A percentile compares a stretch with the other conserved stretches of the same genome.
phyloP scores from a whole-genome alignment of 2,329 filamentous ascomycete species.

The Scytalidium lignicola region DNA sequence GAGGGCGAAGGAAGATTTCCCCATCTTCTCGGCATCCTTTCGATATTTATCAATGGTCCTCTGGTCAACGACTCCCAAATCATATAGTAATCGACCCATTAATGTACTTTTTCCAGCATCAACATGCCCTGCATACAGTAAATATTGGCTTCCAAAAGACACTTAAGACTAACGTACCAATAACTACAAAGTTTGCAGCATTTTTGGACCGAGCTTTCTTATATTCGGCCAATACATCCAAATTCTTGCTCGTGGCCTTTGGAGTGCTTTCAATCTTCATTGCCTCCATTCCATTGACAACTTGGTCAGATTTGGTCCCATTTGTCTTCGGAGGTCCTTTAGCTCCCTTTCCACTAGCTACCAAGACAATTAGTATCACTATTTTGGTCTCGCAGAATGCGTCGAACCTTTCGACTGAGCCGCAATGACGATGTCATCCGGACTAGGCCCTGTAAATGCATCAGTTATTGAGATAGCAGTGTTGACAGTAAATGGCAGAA shows the following conservation, averaged over 20 bases:
- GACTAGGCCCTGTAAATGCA: slow-evolving; percentile 80
- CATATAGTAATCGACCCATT: slow-evolving; percentile 89
- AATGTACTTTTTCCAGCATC: slow-evolving; percentile 97
- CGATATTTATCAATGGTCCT: slow-evolving; percentile 83
- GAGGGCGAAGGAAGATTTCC: slow-evolving; percentile 91
- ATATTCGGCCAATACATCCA: slow-evolving; percentile 80
- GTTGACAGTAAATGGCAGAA: slow-evolving; percentile 34
- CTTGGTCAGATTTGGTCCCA: slow-evolving; percentile 33
- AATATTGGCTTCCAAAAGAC: slow-evolving; percentile 11
- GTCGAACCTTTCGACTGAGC: slow-evolving; percentile 85
- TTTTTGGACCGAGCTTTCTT: slow-evolving; percentile 71
- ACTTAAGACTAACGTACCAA: slow-evolving; percentile 52
- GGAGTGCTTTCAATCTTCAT: slow-evolving; percentile 47
- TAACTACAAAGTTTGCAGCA: slow-evolving; percentile 85
- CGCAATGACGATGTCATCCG: slow-evolving; percentile 81
- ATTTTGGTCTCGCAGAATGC: slow-evolving; percentile 23
- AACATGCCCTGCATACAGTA: slow-evolving; percentile 65
- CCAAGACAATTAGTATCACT: slow-evolving; percentile 32
- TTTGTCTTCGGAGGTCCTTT: slow-evolving; percentile 33
- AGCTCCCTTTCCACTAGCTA: slow-evolving; percentile 35
- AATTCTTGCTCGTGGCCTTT: slow-evolving; percentile 65
- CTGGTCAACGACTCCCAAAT: slow-evolving; percentile 83
- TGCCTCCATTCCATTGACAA: slow-evolving; percentile 40
- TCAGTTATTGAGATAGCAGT: slow-evolving; percentile 37
- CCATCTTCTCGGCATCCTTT: slow-evolving; percentile 83